phyloP scores from a whole-genome alignment of 495 filamentous ascomycete species.

The Pyrenula aspistea region DNA sequence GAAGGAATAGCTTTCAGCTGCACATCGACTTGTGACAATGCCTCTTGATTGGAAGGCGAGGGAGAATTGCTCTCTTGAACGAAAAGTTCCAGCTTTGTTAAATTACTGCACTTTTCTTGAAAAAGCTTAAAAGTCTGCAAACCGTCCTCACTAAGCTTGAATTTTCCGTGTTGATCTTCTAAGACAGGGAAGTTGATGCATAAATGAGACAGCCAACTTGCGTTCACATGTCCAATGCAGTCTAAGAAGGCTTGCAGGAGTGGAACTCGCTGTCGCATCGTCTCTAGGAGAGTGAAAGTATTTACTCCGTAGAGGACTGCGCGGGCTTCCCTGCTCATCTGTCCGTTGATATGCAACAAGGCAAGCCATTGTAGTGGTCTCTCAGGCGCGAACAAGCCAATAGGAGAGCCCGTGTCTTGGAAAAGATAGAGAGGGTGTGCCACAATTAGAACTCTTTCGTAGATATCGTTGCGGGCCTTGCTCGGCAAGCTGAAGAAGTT shows the following conservation, averaged over 20 bases:
- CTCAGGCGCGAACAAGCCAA: neutral
- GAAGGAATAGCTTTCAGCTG: neutral
- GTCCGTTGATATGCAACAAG: conserved; percentile 1
- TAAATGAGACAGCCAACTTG: conserved; percentile 1
- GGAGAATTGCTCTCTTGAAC: neutral
- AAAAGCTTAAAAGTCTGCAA: conserved; percentile 1
- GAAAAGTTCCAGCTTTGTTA: neutral
- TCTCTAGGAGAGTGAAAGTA: conserved; percentile 1
- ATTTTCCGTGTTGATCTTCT: neutral
- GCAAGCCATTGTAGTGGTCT: conserved; percentile 1
- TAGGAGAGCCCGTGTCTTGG: conserved; percentile 1
- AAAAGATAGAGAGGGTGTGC: conserved; percentile 1
- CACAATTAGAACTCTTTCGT: neutral
- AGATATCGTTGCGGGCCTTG: conserved; percentile 1
- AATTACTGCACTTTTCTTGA: conserved; percentile 1
- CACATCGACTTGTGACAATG: conserved; percentile 1
- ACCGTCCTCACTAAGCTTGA: neutral
- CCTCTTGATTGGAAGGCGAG: neutral
- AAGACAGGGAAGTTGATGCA: neutral
- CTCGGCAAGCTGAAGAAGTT: conserved; percentile 1
- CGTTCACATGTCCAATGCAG: conserved; percentile 1
- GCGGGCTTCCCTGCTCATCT: neutral
- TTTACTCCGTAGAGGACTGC: conserved; percentile 1
- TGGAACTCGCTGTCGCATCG: neutral
- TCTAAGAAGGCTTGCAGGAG: conserved; percentile 2